phyloP scores from a whole-genome alignment of 164 flowering plant genomes.

The Sextonia rubra region DNA sequence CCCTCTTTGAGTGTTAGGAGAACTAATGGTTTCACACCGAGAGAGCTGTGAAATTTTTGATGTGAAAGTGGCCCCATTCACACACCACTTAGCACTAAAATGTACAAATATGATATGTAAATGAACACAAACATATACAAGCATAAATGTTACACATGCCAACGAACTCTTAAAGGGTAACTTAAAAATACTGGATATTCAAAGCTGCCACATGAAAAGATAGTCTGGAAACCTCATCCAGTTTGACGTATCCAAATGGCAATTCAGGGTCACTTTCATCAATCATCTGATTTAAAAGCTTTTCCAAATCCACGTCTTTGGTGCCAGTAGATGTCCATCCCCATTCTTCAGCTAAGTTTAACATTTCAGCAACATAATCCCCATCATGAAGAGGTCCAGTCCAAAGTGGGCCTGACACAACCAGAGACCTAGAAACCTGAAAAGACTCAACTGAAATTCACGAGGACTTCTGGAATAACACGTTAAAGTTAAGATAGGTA shows the following conservation, averaged over 20 bases:
- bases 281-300: constrained; percentile 58
- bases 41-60: no score
- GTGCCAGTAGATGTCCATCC: constrained; percentile 47
- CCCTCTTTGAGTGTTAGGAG: no score
- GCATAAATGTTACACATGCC: no score
- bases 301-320: constrained; percentile 41
- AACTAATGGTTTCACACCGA: no score
- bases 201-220: not conserved
- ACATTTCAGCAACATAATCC: constrained; percentile 49
- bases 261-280: constrained; percentile 76
- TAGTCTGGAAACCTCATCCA: constrained; percentile 62
- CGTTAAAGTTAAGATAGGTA: no score
- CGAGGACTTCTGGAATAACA: not conserved
- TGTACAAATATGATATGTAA: no score
- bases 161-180: not conserved
- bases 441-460: constrained; percentile 6
- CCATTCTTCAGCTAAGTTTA: constrained; percentile 58
- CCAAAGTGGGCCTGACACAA: constrained; percentile 96
- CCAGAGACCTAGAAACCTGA: constrained; percentile 51
- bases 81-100: no score
- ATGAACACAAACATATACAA: no score
- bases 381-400: constrained; percentile 82
- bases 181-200: not conserved
- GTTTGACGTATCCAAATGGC: constrained; percentile 74
- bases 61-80: no score